phyloP scores from a whole-genome alignment of 441 rosid genomes.

The Populus hybrid region DNA sequence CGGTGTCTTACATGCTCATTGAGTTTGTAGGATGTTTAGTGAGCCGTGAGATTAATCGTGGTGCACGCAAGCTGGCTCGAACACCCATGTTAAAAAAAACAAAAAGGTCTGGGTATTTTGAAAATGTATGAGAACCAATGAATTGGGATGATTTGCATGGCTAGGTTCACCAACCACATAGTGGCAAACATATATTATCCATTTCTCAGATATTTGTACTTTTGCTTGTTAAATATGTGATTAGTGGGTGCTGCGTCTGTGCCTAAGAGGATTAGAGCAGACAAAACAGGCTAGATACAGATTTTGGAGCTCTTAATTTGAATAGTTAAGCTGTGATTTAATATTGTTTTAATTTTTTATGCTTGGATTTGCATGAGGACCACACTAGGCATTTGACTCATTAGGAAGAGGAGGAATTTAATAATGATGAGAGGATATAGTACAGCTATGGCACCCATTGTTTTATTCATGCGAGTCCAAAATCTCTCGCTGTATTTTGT shows the following conservation, averaged over 20 bases:
- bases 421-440: background rate
- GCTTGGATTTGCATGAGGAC: background rate
- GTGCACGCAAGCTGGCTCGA: too few relatives aligned
- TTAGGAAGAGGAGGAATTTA: background rate
- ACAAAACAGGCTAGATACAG: background rate
- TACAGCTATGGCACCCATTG: background rate
- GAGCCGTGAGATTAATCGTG: too few relatives aligned
- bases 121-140: background rate
- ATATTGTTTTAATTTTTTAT: background rate
- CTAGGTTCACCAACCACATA: background rate
- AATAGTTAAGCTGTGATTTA: background rate
- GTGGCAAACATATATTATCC: conserved; percentile 5
- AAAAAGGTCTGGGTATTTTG: background rate
- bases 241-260: conserved; percentile 11
- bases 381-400: background rate
- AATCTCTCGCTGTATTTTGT: background rate
- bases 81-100: too few relatives aligned
- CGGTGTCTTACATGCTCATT: too few relatives aligned
- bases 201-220: background rate
- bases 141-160: background rate
- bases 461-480: background rate
- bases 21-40: too few relatives aligned
- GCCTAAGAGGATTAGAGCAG: background rate
- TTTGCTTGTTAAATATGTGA: background rate
- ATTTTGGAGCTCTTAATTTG: background rate